phyloP scores from a whole-genome alignment of 805 yeast species.

The Saccharomycopsis amapae region DNA sequence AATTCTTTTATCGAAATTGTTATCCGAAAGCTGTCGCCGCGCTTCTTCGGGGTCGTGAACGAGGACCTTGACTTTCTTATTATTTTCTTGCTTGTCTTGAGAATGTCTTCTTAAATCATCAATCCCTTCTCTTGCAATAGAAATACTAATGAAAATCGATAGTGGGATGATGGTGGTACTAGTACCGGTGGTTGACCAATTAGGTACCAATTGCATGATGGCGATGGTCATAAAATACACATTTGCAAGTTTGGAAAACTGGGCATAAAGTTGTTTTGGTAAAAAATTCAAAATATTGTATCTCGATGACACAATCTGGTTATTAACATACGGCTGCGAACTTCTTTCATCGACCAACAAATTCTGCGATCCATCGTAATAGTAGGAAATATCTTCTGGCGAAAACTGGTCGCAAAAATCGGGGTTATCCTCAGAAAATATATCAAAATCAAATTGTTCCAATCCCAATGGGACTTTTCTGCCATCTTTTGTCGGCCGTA shows the following conservation, averaged over 20 bases:
- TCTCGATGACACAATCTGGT: conserved; percentile 77
- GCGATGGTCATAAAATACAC: conserved; percentile 85
- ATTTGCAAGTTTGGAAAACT: conserved; percentile 89
- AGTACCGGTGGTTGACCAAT: conserved; percentile 96
- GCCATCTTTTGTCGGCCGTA: conserved; percentile 9
- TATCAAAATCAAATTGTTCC: conserved; percentile 8
- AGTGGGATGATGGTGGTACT: conserved; percentile 91
- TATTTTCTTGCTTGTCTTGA: conserved; percentile 81
- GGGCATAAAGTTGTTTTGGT: conserved; percentile 85
- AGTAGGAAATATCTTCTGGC: not conserved
- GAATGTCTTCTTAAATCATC: conserved; percentile 87
- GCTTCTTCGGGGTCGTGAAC: conserved; percentile 6
- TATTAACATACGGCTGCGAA: conserved; percentile 41
- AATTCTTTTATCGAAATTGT: conserved; percentile 1
- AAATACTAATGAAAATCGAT: conserved; percentile 75
- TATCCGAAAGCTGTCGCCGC: conserved; percentile 13
- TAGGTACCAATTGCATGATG: conserved; percentile 89
- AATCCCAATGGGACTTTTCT: conserved; percentile 16
- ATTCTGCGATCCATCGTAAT: conserved; percentile 1
- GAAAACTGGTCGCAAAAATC: not conserved
- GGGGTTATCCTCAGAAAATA: conserved; percentile 5
- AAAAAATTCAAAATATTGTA: conserved; percentile 74
- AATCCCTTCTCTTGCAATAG: conserved; percentile 87
- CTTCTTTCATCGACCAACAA: conserved; percentile 17
- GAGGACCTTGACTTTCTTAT: conserved; percentile 28